Evolutionary conservation across 2,329 filamentous ascomycete genomes (phyloP).

Genomic region (Sporothrix humicola): DNA sequence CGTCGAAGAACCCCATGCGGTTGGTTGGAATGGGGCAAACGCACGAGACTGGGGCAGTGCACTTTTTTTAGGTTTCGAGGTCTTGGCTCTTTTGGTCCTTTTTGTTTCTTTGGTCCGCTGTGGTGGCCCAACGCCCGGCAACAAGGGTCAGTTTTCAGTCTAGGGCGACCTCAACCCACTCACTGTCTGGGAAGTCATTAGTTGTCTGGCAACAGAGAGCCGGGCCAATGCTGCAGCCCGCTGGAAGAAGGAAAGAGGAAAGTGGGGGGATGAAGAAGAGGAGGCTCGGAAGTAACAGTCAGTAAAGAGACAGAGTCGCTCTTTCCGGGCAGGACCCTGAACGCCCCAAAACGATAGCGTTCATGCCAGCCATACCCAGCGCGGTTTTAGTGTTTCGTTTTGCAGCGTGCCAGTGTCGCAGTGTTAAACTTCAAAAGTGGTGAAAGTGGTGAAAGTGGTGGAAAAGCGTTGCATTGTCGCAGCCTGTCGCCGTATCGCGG

Average conservation of each 20-base stretch:
- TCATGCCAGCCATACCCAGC: slow-evolving; percentile 2
- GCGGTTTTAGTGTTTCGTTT: slow-evolving; percentile 6
- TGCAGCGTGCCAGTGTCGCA: not conserved
- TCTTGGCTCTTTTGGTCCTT: slow-evolving; percentile 8
- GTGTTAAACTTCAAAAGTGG: not conserved
- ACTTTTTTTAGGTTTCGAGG: slow-evolving; percentile 22
- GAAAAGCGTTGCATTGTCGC: not conserved
- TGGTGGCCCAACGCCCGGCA: slow-evolving; percentile 8
- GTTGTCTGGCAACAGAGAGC: not conserved
- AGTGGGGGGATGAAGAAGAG: not conserved
- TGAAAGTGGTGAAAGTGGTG: no score
- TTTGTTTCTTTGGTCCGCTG: not conserved
- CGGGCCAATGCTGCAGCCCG: not conserved
- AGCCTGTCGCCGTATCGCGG: not conserved
- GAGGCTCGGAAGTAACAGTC: not conserved
- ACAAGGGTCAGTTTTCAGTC: not conserved
- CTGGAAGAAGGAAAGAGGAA: slow-evolving; percentile 11
- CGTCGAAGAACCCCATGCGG: slow-evolving; percentile 23
- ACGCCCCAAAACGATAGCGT: not conserved
- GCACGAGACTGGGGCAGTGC: slow-evolving; percentile 31
- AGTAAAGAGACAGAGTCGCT: not conserved
- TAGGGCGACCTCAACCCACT: no score
- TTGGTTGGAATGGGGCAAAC: slow-evolving; percentile 30
- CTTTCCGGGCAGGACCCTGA: slow-evolving; percentile 8
- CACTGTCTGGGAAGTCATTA: no score